phyloP scores from a whole-genome alignment of 2,329 filamentous ascomycete species.

The Colletotrichum trifolii region DNA sequence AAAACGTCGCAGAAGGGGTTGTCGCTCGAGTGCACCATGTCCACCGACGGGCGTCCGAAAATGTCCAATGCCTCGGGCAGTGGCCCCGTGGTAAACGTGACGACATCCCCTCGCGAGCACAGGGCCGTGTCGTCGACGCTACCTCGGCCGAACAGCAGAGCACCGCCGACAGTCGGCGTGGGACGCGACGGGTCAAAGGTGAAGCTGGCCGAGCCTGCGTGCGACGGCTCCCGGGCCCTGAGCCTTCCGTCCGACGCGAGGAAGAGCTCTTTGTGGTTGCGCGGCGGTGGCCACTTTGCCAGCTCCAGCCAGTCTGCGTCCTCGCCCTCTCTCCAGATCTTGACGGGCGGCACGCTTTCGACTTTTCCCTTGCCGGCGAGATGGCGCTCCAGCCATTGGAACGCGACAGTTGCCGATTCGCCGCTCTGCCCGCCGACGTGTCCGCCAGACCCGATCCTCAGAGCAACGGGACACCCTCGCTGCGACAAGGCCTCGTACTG shows the following conservation, averaged over 20 bases:
- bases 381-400: constrained; percentile 29
- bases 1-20: constrained; percentile 41
- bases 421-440: constrained; percentile 26
- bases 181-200: constrained; percentile 41
- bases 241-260: constrained; percentile 9
- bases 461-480: constrained; percentile 32
- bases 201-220: constrained; percentile 31
- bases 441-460: constrained; percentile 38
- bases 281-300: constrained; percentile 33
- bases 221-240: not conserved
- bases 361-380: not conserved
- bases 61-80: constrained; percentile 38
- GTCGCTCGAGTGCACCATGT: constrained; percentile 41
- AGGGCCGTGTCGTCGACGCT: constrained; percentile 37
- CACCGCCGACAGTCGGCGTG: constrained; percentile 40
- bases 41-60: constrained; percentile 37
- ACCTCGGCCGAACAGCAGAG: constrained; percentile 30
- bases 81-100: constrained; percentile 39
- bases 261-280: constrained; percentile 16
- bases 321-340: constrained; percentile 34
- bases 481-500: constrained; percentile 32
- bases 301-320: constrained; percentile 34
- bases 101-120: constrained; percentile 39
- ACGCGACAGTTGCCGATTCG: constrained; percentile 14
- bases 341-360: constrained; percentile 5